Percentiles rank a stretch among this genome's conserved stretches.
Evolutionary conservation across 73 alveolate species (phyloP).

Genomic region (Paramecium sonneborni): DNA sequence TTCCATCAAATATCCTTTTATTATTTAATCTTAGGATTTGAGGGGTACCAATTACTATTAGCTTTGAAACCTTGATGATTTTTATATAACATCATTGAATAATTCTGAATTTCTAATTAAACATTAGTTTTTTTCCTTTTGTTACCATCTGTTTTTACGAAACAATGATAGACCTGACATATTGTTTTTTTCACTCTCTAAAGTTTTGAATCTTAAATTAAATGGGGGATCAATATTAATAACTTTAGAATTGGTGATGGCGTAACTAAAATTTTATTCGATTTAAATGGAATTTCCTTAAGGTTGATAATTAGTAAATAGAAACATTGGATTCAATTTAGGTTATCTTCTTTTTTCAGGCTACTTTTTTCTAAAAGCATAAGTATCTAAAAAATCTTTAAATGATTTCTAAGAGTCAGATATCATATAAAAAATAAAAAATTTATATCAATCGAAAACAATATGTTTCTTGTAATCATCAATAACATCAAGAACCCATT

Average conservation of each 20-base stretch:
- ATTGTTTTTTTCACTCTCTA: neutral
- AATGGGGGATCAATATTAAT: neutral
- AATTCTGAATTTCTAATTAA: neutral
- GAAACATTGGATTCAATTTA: neutral
- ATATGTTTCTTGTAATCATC: constrained; percentile 40
- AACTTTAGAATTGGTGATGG: neutral
- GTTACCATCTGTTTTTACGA: neutral
- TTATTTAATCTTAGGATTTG: neutral
- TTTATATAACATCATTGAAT: neutral
- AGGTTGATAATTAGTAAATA: neutral
- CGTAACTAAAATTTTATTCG: constrained; percentile 18
- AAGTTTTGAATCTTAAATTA: neutral
- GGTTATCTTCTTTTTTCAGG: neutral
- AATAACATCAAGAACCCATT: constrained; percentile 40
- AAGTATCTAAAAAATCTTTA: neutral
- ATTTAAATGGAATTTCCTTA: neutral
- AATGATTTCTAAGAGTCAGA: neutral
- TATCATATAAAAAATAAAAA: neutral
- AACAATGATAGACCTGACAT: neutral
- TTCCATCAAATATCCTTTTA: neutral
- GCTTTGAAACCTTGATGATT: neutral
- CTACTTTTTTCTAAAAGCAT: neutral
- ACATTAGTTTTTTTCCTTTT: neutral
- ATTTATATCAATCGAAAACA: constrained; percentile 6
- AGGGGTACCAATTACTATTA: neutral